phyloP scores from a whole-genome alignment of 352 stramenopile genomes.

The Phytopythium ostracodes region DNA sequence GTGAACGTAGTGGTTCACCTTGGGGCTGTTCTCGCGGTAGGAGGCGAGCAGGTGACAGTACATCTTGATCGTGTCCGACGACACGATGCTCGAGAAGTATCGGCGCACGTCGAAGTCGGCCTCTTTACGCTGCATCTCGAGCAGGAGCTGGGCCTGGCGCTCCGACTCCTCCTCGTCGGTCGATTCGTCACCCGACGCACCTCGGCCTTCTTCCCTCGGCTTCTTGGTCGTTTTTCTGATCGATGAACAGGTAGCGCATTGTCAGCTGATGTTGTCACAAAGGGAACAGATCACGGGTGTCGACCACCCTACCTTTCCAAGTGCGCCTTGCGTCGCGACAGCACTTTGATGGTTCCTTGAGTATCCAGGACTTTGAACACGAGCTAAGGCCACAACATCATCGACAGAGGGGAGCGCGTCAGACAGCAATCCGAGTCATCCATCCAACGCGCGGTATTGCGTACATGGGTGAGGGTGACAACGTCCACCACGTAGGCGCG shows the following conservation, averaged over 20 bases:
- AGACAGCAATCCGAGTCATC: background rate
- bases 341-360: slow-evolving; percentile 82
- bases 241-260: background rate
- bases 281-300: background rate
- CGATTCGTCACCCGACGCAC: slow-evolving; percentile 42
- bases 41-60: slow-evolving; percentile 67
- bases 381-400: slow-evolving; percentile 31
- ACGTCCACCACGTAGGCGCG: slow-evolving; percentile 73
- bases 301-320: slow-evolving; percentile 38
- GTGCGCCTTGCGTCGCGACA: slow-evolving; percentile 64
- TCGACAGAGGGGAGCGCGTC: background rate
- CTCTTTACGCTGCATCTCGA: slow-evolving; percentile 86
- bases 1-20: slow-evolving; percentile 89
- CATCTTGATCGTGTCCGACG: slow-evolving; percentile 79
- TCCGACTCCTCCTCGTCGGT: slow-evolving; percentile 79
- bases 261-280: background rate
- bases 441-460: slow-evolving; percentile 1
- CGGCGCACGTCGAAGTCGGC: slow-evolving; percentile 80
- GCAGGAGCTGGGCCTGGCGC: slow-evolving; percentile 53
- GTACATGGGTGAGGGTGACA: slow-evolving; percentile 83
- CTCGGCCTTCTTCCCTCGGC: slow-evolving; percentile 24
- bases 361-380: slow-evolving; percentile 85
- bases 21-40: slow-evolving; percentile 74
- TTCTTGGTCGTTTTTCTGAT: slow-evolving; percentile 50
- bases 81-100: slow-evolving; percentile 81